A percentile compares a stretch with the other conserved stretches of the same genome.
Evolutionary conservation across 2,329 filamentous ascomycete genomes (phyloP).

Genomic region (Emericellopsis atlantica): DNA sequence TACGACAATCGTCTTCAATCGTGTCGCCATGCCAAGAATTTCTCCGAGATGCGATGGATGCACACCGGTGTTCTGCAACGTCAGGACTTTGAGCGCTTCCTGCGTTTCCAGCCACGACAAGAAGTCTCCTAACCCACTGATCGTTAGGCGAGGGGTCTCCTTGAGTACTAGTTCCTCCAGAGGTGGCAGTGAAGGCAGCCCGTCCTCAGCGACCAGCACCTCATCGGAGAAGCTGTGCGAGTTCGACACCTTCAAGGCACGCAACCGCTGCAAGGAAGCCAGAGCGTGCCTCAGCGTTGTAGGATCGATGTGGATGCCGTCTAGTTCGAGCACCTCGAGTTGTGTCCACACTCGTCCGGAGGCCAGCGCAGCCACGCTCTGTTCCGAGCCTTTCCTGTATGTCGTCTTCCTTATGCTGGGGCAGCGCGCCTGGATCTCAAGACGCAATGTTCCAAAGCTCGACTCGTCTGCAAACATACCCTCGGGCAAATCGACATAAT

Average conservation of each 20-base stretch:
- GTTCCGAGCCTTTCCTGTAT: slow-evolving; percentile 68
- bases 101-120: slow-evolving; percentile 49
- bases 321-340: slow-evolving; percentile 62
- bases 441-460: slow-evolving; percentile 60
- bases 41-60: slow-evolving; percentile 46
- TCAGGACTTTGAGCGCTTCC: slow-evolving; percentile 52
- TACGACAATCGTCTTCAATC: slow-evolving; percentile 43
- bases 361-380: slow-evolving; percentile 58
- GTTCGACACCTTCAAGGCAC: slow-evolving; percentile 62
- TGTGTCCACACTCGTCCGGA: slow-evolving; percentile 54
- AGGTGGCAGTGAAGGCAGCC: slow-evolving; percentile 60
- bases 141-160: slow-evolving; percentile 59
- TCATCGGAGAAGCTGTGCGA: slow-evolving; percentile 62
- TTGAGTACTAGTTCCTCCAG: slow-evolving; percentile 63
- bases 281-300: slow-evolving; percentile 59
- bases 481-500: slow-evolving; percentile 82
- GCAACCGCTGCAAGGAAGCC: slow-evolving; percentile 51
- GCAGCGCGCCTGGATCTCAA: slow-evolving; percentile 76
- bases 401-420: slow-evolving; percentile 81
- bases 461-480: slow-evolving; percentile 76
- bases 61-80: slow-evolving; percentile 61
- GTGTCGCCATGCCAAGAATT: slow-evolving; percentile 43
- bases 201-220: slow-evolving; percentile 54
- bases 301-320: slow-evolving; percentile 56
- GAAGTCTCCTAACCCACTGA: slow-evolving; percentile 56